Evolutionary conservation across 192 early-diverging fungal genomes (phyloP).

Genomic region (Backusella morwellensis): DNA sequence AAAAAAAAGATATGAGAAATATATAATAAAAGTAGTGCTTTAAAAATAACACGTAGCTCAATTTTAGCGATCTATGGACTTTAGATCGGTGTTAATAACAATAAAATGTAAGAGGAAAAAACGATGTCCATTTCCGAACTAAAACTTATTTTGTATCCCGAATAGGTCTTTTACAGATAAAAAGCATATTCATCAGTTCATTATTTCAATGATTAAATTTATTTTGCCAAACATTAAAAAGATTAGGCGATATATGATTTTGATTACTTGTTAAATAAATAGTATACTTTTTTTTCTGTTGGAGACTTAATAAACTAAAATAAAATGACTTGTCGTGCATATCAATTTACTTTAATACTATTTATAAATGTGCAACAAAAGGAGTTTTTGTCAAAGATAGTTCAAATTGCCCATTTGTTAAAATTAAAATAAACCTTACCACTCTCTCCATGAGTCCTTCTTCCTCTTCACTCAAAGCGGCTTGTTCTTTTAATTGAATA

Average conservation of each 20-base stretch:
- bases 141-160: background rate
- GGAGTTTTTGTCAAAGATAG: background rate
- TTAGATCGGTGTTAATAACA: constrained; percentile 6
- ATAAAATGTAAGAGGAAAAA: background rate
- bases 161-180: background rate
- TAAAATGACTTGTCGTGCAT: background rate
- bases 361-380: background rate
- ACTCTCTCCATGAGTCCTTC: background rate
- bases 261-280: background rate
- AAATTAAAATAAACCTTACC: background rate
- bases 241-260: background rate
- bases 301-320: background rate
- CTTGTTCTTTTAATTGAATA: background rate
- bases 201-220: background rate
- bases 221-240: background rate
- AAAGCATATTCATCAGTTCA: background rate
- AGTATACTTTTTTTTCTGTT: background rate
- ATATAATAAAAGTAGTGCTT: background rate
- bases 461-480: background rate
- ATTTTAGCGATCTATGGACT: background rate
- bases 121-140: background rate
- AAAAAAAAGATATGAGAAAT: background rate
- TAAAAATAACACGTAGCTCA: background rate
- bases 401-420: background rate
- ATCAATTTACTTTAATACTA: background rate